Evolutionary conservation across 2,329 filamentous ascomycete species (phyloP), one percentile per base, ranked within the genome.

Genomic region (Drechslerella coelobrocha): DNA sequence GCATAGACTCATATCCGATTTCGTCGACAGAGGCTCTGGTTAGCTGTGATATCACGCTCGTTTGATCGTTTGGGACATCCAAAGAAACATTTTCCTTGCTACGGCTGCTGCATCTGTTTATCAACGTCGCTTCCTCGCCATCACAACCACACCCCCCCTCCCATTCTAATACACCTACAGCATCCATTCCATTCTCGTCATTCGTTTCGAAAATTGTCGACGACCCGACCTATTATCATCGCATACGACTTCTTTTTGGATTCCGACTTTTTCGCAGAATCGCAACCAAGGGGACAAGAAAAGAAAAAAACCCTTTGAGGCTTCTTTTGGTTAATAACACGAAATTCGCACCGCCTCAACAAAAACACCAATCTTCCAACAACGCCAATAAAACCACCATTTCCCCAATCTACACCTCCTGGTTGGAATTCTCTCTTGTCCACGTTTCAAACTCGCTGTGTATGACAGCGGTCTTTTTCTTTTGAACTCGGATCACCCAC

Each of bases 11-110:
- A 56, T 50, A 27, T 48, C 41, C 53, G 65, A 59, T 71, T 62
- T 54, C 47, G 59, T 71, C 66, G 66, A 63, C 66, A 62, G 59
- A 62, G 59, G 66, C 66, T 71, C 66, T 71, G 66, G 66, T 71
- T 60, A 71, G 66, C 66, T 71, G 66, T 71, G 60, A 55, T 62
- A 71, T 52, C 51, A 69, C 66, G 55, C 59, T 71, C 66, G 59
- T 71, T 69, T 69, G 55, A 50, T 68, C 51, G 56, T 56, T 61
- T 41, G 51, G 34, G 62, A 31, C 12, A 56, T 19, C 48, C 51
- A 43, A 29, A 54, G 60, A 41, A n/a, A 5, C 14, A 3, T 45
- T 45, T 41, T 41, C 21, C 17, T 17, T 21, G 41, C 41, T 45
- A n/a, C 63, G 55, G 56, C 41, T 68, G 48, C 61, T 63, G 61